A percentile compares a stretch with the other conserved stretches of the same genome.
Conservation (phyloP, 2,329 filamentous ascomycete species). For the Epichloe bromicola region DNA sequence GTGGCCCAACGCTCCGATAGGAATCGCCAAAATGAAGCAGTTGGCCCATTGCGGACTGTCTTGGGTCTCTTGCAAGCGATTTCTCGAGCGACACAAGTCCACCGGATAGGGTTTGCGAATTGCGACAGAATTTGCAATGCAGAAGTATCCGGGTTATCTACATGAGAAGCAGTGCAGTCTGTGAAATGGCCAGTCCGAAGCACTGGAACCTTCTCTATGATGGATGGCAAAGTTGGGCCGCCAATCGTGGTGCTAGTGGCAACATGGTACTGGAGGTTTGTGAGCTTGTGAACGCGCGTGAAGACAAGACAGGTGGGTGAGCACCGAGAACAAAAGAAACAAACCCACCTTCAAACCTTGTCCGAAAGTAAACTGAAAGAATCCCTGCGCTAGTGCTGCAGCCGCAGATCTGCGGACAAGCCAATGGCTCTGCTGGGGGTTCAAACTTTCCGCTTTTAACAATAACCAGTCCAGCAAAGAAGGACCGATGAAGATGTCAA, state of each 20-base stretch:
- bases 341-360: neutral
- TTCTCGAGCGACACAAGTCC: neutral
- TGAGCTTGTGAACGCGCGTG: neutral
- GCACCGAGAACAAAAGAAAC: neutral
- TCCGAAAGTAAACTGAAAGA: conserved; percentile 4
- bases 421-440: conserved; percentile 8
- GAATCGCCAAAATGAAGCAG: neutral
- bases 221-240: neutral
- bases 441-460: neutral
- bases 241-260: neutral
- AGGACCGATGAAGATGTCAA: neutral
- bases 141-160: neutral
- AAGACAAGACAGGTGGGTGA: no score
- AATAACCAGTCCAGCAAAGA: neutral
- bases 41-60: neutral
- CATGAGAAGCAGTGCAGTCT: neutral
- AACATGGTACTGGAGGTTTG: neutral
- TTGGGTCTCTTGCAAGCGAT: neutral
- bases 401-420: conserved; percentile 13
- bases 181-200: neutral
- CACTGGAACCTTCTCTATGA: neutral
- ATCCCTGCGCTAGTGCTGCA: conserved; percentile 7
- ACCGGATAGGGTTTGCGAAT: neutral
- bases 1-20: neutral
- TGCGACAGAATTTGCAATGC: neutral